phyloP scores from a whole-genome alignment of 1,284 basidiomycete genomes.

The Takashimella koratensis region DNA sequence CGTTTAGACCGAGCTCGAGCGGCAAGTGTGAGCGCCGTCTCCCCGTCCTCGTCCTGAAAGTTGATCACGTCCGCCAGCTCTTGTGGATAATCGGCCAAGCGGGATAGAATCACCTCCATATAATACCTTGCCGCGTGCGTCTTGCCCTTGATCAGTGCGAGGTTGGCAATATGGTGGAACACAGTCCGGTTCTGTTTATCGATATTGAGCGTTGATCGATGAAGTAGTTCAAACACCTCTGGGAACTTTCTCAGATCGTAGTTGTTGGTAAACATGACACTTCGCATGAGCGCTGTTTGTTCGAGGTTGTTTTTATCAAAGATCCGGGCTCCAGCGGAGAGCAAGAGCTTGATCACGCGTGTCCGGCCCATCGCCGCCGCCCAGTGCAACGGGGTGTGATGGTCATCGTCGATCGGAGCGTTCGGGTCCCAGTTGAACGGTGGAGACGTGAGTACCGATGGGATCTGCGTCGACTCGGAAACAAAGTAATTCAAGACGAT shows the following conservation, averaged over 20 bases:
- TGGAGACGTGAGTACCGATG: constrained; percentile 80
- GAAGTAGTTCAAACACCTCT: constrained; percentile 92
- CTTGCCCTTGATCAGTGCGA: constrained; percentile 98
- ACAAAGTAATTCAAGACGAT: constrained; percentile 99
- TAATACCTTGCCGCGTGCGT: constrained; percentile 97
- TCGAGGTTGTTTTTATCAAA: constrained; percentile 96
- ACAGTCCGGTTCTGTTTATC: constrained; percentile 97
- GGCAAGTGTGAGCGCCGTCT: constrained; percentile 95
- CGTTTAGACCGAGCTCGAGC: constrained; percentile 93
- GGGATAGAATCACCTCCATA: constrained; percentile 90
- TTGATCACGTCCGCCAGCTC: constrained; percentile 98
- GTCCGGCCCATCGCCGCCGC: constrained; percentile 99
- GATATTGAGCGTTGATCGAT: constrained; percentile 97
- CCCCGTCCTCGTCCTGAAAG: constrained; percentile 98
- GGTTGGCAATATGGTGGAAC: constrained; percentile 97
- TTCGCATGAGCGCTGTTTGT: constrained; percentile 96
- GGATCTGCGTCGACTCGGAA: constrained; percentile 92
- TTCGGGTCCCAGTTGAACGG: constrained; percentile 93
- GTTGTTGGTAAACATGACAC: constrained; percentile 99
- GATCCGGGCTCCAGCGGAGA: constrained; percentile 92
- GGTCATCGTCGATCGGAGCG: constrained; percentile 96
- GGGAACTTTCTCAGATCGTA: constrained; percentile 99
- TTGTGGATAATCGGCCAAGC: constrained; percentile 91
- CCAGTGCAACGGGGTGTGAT: constrained; percentile 97
- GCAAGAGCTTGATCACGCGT: constrained; percentile 89